Base-by-base conservation (phyloP, 768 basidiomycete genomes). In the Austroboletus eburneus region DNA sequence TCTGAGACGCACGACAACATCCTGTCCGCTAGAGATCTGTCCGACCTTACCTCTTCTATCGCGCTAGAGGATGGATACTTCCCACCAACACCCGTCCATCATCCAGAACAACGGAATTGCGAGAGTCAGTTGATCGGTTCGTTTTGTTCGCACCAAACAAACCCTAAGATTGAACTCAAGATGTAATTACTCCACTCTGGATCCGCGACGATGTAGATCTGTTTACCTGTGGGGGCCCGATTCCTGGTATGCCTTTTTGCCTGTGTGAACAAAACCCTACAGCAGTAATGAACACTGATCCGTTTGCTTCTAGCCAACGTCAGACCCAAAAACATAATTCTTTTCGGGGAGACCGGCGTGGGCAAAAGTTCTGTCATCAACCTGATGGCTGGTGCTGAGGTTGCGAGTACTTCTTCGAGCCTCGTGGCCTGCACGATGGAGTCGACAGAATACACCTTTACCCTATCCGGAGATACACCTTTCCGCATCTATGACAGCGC, bases 241-340 rank as follows among this genome's bases (percentile, higher is more conserved):
- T 7, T 25, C 37, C 21, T 4, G 37, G 50, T 51, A 35, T 2
- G 41, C 12, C 16, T 14, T 33, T 14, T 33, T 33, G 32, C 32
- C 5, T 13, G 16, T 12, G 32, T 33, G 25, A 27, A 33, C n/a
- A n/a, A n/a, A n/a, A n/a, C n/a, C n/a, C n/a, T n/a, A n/a, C n/a
- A n/a, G 16, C 12, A 12, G 32, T 14, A 5, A 7, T 12, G 32
- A 33, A 4, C 8, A 33, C 32, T 10, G 25, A 33, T 4, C 16
- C 8, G 7, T 13, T 33, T 5, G 32, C 25, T 10, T 10, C 9
- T 14, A 33, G 32, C 12, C 32, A 14, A 12, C 16, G 16, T 33
- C 32, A 5, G 16, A 14, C 32, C 32, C 16, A 33, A 48, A 30
- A 54, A 39, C 4, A 22, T 52, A 3, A 18, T 52, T n/a, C 27